phyloP scores from a whole-genome alignment of 176 grass and related monocot genomes.

The Oryza rufipogon region DNA sequence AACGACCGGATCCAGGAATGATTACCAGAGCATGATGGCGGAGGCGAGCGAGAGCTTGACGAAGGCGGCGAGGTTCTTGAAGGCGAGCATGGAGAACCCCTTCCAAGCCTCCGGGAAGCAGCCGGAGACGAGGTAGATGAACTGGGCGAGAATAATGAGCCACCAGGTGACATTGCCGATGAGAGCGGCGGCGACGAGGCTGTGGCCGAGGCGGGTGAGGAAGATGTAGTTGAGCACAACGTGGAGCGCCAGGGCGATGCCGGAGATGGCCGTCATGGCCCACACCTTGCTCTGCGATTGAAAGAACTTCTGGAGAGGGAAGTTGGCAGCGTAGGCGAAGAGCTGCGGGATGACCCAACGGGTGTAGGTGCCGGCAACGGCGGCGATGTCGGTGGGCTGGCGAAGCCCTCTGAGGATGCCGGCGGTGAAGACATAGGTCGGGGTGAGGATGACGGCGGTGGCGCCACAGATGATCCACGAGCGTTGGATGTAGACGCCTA shows the following conservation, averaged over 20 bases:
- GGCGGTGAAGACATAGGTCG: constrained; percentile 53
- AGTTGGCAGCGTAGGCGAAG: constrained; percentile 68
- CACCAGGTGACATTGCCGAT: constrained; percentile 63
- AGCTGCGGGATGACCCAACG: constrained; percentile 59
- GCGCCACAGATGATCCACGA: constrained; percentile 63
- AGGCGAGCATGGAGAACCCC: constrained; percentile 50
- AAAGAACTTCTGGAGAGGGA: constrained; percentile 80
- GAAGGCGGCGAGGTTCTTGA: constrained; percentile 56
- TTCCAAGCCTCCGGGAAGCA: constrained; percentile 55
- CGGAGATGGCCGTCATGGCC: constrained; percentile 60
- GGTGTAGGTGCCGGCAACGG: constrained; percentile 43
- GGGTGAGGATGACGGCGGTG: constrained; percentile 33
- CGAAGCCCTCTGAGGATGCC: constrained; percentile 47
- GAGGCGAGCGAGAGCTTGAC: constrained; percentile 67
- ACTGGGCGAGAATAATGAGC: constrained; percentile 51
- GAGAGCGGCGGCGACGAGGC: constrained; percentile 53
- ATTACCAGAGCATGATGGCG: constrained; percentile 69
- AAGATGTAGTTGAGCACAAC: constrained; percentile 61
- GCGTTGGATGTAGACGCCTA: constrained; percentile 65
- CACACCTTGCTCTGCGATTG: constrained; percentile 73
- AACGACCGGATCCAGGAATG: too few species aligned
- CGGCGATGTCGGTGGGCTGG: constrained; percentile 49
- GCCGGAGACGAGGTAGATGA: constrained; percentile 55
- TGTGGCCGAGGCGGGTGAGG: constrained; percentile 35
- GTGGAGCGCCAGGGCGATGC: constrained; percentile 52